Conservation (phyloP, 1,284 basidiomycete species). For the Rugosomyces carneus region DNA sequence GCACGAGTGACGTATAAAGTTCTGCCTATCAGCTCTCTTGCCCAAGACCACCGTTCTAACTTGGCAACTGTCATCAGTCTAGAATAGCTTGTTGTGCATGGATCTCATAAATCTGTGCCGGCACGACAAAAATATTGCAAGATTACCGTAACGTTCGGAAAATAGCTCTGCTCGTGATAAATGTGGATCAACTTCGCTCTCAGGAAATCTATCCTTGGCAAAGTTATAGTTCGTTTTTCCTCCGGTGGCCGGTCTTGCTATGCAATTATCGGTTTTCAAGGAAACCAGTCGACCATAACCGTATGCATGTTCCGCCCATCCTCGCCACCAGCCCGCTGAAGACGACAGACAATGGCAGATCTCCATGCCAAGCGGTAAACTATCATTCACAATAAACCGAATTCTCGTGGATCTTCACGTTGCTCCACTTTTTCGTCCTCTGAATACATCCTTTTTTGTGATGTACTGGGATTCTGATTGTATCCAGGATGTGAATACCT, state of each 20-base stretch:
- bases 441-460: not conserved
- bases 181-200: not conserved
- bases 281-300: not conserved
- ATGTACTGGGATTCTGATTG: not conserved
- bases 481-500: not conserved
- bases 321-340: not conserved
- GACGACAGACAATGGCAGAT: not conserved
- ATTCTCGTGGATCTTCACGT: slow-evolving; percentile 6
- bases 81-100: no score
- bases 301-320: not conserved
- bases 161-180: not conserved
- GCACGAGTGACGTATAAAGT: no score
- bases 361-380: not conserved
- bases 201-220: no score
- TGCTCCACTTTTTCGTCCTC: not conserved
- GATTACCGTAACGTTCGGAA: not conserved
- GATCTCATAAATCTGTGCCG: not conserved
- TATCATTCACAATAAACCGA: not conserved
- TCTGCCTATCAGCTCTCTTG: no score
- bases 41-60: no score
- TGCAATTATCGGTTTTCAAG: not conserved
- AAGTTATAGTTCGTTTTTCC: no score
- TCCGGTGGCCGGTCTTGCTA: no score
- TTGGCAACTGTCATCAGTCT: no score
- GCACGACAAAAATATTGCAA: not conserved